Evolutionary conservation across 1,284 basidiomycete species (phyloP).

Genomic region (Trichosporon asahii): DNA sequence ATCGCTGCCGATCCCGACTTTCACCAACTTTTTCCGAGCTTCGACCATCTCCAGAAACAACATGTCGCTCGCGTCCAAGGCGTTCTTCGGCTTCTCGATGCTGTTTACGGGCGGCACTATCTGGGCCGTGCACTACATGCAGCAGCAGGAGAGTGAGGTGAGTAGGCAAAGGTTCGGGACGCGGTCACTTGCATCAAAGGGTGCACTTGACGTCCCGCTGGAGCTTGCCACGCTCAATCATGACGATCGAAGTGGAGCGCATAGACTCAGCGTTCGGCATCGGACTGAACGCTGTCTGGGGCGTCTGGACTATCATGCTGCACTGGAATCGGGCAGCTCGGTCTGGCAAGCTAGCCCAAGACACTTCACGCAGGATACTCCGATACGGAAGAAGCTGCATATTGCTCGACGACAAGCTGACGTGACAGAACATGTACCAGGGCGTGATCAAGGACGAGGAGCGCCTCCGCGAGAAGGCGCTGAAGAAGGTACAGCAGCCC

Average conservation of each 20-base stretch:
- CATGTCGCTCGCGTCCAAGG: constrained; percentile 74
- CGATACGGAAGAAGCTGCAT: too few species aligned
- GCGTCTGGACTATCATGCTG: not conserved
- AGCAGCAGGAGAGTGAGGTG: constrained; percentile 80
- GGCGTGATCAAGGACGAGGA: constrained; percentile 85
- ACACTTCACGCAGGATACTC: too few species aligned
- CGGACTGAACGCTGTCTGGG: not conserved
- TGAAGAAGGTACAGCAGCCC: constrained; percentile 29
- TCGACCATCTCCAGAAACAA: not conserved
- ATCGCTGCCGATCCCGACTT: not conserved
- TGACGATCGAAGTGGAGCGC: not conserved
- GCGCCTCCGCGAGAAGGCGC: constrained; percentile 53
- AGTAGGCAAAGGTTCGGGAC: constrained; percentile 23
- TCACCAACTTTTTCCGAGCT: constrained; percentile 2
- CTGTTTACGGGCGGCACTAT: constrained; percentile 68
- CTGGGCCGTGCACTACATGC: constrained; percentile 88
- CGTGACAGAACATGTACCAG: constrained; percentile 74
- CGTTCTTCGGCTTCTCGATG: constrained; percentile 69
- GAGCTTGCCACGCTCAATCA: not conserved
- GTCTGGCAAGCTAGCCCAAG: not conserved
- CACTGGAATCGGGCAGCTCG: not conserved
- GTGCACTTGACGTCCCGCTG: not conserved
- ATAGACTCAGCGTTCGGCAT: not conserved
- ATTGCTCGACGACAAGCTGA: not conserved
- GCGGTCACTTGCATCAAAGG: not conserved